Evolutionary conservation across 805 yeast species (phyloP), one percentile per base, ranked within the genome.

Genomic region (Ogataea saltuana): DNA sequence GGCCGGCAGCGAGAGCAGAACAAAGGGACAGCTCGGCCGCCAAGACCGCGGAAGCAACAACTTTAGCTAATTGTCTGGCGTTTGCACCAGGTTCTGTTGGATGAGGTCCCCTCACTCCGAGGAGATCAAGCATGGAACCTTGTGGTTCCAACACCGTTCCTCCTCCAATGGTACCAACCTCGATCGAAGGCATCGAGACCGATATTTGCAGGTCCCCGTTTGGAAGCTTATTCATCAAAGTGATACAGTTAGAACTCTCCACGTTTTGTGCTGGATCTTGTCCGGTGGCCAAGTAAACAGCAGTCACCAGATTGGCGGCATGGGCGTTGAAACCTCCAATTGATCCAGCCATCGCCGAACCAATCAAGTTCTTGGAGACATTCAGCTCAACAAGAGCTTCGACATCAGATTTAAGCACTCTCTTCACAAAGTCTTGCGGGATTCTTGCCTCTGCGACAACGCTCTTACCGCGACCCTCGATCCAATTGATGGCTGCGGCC

Each of bases 261-360:
- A 93, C 97, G 61, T 93, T 93, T 71, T 93, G 99, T 1, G 99
- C 99, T n/a, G 99, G 99, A 68, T 93, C 99, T 72, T 93, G 99
- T 45, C 99, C 99, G 46, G 96, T 80, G 4, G 99, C 99, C 51
- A 93, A 70, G 64, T 70, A 93, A 19, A 93, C 83, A 9, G 99
- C 98, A 26, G 99, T 95, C 26, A 93, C 91, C 54, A 93, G 69
- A 65, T 93, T 93, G 36, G 99, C 95, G 41, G 99, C 98, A 57
- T 93, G 99, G 0, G 99, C 99, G 62, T 93, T 93, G 70, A 87
- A 90, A 1, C 99, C 99, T 63, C 99, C 99, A 54, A 93, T 78
- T 15, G 95, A 80, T 29, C 99, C 99, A 19, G 99, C 98, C 93
- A 93, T 86, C 6, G 98, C 98, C 28, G 96, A 86, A 40, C 99